Evolutionary conservation across 805 yeast genomes (phyloP), one percentile per base, ranked within the genome.

Genomic region (Lipomyces kockii): DNA sequence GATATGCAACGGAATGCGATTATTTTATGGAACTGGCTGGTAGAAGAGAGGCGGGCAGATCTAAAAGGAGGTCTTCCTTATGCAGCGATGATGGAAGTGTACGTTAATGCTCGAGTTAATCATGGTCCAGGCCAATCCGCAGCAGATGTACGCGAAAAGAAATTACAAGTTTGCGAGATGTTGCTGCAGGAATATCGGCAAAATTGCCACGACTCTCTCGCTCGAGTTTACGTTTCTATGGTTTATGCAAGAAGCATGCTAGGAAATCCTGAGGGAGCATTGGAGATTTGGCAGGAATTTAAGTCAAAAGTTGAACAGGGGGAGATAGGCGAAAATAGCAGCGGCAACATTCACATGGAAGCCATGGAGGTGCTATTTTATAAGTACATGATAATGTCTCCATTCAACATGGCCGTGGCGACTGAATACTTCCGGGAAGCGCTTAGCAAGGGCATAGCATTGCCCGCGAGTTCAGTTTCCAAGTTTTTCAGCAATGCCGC

Each of bases 71-170:
- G 65, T 3, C 57, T 20, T 9, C 52, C 57, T 9, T 67, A 57
- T 39, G 58, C 64, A 7, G 58, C 69, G 2, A 54, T 65, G 25
- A 59, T 68, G 22, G 67, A 65, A 32, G 52, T 68, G 25, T 68
- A 63, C 25, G 66, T 66, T 2, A 60, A 59, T 7, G 58, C 63
- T 3, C 67, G 59, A 20, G 17, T 65, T 8, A 49, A n/a, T 11
- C 37, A 29, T 9, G 35, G 8, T n/a, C 37, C 54, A 8, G 55
- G 32, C 34, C 58, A 58, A 17, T 2, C 61, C 3, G 61, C 27
- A 22, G 58, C 49, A 17, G 52, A n/a, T 35, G 11, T 43, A n/a
- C 49, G 49, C 22, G 8, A 52, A 52, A 52, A 52, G 34, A 29
- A 39, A 17, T 25, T 53, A 17, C 14, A 43, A 29, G 17, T 49